Evolutionary conservation across 75 land plant species (phyloP).

Genomic region (Larix kaempferi): DNA sequence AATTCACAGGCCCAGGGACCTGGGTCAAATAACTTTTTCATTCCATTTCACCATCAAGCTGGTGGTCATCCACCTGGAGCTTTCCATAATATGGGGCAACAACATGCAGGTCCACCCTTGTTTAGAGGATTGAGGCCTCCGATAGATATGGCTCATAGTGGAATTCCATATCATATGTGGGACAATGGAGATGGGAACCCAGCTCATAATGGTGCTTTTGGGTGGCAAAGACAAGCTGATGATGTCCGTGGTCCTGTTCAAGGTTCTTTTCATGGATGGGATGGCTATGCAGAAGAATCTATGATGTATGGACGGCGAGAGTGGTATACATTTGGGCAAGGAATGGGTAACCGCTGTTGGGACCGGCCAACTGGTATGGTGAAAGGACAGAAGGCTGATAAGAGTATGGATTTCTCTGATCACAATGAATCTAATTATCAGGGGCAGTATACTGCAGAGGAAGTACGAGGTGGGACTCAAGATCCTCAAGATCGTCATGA

Average conservation of each 20-base stretch:
- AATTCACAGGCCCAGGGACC: slow-evolving; percentile 7
- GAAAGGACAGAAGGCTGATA: background rate
- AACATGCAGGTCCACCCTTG: slow-evolving; percentile 2
- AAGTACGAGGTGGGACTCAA: background rate
- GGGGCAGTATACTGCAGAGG: background rate
- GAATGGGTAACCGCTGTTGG: slow-evolving; percentile 10
- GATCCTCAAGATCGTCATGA: background rate
- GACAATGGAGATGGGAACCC: slow-evolving; percentile 8
- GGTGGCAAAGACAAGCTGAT: slow-evolving; percentile 7
- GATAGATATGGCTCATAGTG: background rate
- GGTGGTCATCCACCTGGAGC: slow-evolving; percentile 8
- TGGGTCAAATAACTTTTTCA: slow-evolving; percentile 1
- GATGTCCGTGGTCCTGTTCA: slow-evolving; percentile 6
- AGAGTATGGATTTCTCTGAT: background rate
- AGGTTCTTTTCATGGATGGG: slow-evolving; percentile 6
- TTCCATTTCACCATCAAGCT: slow-evolving; percentile 7
- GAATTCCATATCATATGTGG: slow-evolving; percentile 9
- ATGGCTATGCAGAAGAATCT: slow-evolving; percentile 7
- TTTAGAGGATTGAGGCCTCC: slow-evolving; percentile 8
- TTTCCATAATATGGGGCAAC: slow-evolving; percentile 10
- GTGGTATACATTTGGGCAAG: slow-evolving; percentile 9
- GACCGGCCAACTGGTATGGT: background rate
- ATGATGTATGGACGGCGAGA: background rate
- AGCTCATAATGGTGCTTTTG: slow-evolving; percentile 8
- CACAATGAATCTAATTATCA: background rate